Conservation (phyloP, 768 basidiomycete genomes). For the Pholiota molesta region DNA sequence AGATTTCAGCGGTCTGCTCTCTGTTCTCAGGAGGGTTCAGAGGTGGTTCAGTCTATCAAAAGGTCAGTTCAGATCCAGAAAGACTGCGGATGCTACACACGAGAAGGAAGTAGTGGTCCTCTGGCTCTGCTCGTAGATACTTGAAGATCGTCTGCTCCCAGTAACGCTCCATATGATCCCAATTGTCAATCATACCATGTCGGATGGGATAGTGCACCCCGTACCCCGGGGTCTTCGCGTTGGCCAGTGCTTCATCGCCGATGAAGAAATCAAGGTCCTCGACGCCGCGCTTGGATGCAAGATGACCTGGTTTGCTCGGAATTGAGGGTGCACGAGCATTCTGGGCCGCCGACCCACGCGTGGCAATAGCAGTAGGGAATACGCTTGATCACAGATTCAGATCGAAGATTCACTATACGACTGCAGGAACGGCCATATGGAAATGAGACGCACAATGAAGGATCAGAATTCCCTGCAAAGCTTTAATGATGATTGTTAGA, state of each 20-base stretch:
- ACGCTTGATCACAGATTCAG: slow-evolving; percentile 53
- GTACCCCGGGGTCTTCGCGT: slow-evolving; percentile 93
- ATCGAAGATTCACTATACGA: slow-evolving; percentile 3
- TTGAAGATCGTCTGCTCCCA: slow-evolving; percentile 99
- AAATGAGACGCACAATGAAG: slow-evolving; percentile 78
- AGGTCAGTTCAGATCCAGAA: not conserved
- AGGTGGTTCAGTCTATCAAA: slow-evolving; percentile 93
- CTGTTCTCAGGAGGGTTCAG: slow-evolving; percentile 98
- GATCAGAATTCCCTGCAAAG: slow-evolving; percentile 98
- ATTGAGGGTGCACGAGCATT: slow-evolving; percentile 74
- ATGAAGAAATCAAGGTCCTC: slow-evolving; percentile 99
- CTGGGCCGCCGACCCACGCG: slow-evolving; percentile 71
- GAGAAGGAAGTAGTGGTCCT: slow-evolving; percentile 97
- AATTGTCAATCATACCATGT: slow-evolving; percentile 97
- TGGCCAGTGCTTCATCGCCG: slow-evolving; percentile 96
- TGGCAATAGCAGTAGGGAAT: slow-evolving; percentile 98
- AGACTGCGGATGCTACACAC: slow-evolving; percentile 51
- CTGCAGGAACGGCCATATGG: slow-evolving; percentile 8
- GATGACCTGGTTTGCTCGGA: slow-evolving; percentile 84
- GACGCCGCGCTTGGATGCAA: slow-evolving; percentile 95
- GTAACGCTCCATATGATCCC: slow-evolving; percentile 98
- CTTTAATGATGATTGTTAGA: slow-evolving; percentile 41
- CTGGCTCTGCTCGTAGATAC: slow-evolving; percentile 96
- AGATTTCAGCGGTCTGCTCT: slow-evolving; percentile 99
- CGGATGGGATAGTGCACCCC: slow-evolving; percentile 95